A percentile compares a stretch with the other conserved stretches of the same genome.
These are phyloP conservation scores for Ligustrum vulgare DNA, from an alignment of 257 asterid species.

Conservation along the genomic window DNA sequence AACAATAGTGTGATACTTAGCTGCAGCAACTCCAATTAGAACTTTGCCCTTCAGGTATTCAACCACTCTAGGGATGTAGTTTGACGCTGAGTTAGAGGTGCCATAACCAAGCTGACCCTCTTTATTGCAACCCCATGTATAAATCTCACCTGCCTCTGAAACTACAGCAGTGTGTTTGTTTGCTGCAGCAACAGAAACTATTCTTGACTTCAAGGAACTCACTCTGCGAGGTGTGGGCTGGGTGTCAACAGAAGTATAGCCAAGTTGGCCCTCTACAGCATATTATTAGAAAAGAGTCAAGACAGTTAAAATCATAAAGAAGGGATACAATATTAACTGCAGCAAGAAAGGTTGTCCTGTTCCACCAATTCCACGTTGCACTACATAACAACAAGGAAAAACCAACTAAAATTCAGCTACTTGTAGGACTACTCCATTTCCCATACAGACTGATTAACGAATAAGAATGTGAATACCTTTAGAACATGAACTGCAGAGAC, in stretches of 20 bases:
- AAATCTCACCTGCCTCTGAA: slow-evolving; percentile 85
- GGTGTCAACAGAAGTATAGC: slow-evolving; percentile 94
- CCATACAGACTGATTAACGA: slow-evolving; percentile 11
- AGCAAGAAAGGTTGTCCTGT: not conserved
- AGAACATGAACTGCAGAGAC: not conserved
- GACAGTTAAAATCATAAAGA: slow-evolving; percentile 11
- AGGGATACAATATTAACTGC: slow-evolving; percentile 15
- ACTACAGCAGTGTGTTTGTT: slow-evolving; percentile 96
- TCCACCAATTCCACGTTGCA: slow-evolving; percentile 8
- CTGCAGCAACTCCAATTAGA: slow-evolving; percentile 73
- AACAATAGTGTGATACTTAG: slow-evolving; percentile 91
- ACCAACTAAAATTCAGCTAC: slow-evolving; percentile 17
- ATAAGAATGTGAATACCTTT: slow-evolving; percentile 10
- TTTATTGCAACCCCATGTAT: slow-evolving; percentile 99
- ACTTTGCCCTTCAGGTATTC: slow-evolving; percentile 88
- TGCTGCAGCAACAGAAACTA: slow-evolving; percentile 92
- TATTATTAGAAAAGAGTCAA: slow-evolving; percentile 24
- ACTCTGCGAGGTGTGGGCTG: slow-evolving; percentile 98
- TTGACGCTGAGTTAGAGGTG: slow-evolving; percentile 94
- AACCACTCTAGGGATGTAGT: slow-evolving; percentile 89
- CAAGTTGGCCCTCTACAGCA: slow-evolving; percentile 97
- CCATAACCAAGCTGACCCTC: slow-evolving; percentile 99
- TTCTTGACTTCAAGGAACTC: slow-evolving; percentile 71
- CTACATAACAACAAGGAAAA: slow-evolving; percentile 10
- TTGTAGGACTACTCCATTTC: slow-evolving; percentile 10